phyloP scores from a whole-genome alignment of 306 rosid genomes.

The Castanospermum australe region DNA sequence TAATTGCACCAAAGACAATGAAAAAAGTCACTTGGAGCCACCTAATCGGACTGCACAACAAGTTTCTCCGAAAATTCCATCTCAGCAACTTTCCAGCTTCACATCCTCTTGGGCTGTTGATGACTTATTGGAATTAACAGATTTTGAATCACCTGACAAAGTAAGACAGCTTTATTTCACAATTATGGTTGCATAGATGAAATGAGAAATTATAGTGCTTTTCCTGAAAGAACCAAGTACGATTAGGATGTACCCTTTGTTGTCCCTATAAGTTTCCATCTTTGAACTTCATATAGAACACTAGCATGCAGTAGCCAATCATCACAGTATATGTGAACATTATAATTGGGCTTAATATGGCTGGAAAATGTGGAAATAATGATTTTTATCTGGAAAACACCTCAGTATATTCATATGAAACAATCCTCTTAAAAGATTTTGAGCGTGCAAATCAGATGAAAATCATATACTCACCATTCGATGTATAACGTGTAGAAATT shows the following conservation, averaged over 20 bases:
- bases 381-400: not conserved
- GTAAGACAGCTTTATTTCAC: slow-evolving; percentile 32
- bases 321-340: not conserved
- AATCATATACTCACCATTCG: too few species aligned
- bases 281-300: not conserved
- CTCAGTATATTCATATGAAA: too few species aligned
- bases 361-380: not conserved
- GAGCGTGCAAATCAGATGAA: too few species aligned
- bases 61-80: slow-evolving; percentile 44
- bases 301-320: not conserved
- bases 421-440: too few species aligned
- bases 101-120: slow-evolving; percentile 84
- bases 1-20: slow-evolving; percentile 55
- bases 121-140: slow-evolving; percentile 74
- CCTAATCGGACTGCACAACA: slow-evolving; percentile 50
- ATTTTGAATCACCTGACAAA: slow-evolving; percentile 68
- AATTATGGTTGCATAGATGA: not conserved
- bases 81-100: slow-evolving; percentile 57
- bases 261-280: not conserved
- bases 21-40: slow-evolving; percentile 61
- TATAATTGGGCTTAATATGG: not conserved
- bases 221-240: not conserved
- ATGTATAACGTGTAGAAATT: too few species aligned
- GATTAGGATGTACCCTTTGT: not conserved
- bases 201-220: not conserved